Evolutionary conservation across 129 eudicot genomes (phyloP).

Genomic region (Helianthus tuberosus): DNA sequence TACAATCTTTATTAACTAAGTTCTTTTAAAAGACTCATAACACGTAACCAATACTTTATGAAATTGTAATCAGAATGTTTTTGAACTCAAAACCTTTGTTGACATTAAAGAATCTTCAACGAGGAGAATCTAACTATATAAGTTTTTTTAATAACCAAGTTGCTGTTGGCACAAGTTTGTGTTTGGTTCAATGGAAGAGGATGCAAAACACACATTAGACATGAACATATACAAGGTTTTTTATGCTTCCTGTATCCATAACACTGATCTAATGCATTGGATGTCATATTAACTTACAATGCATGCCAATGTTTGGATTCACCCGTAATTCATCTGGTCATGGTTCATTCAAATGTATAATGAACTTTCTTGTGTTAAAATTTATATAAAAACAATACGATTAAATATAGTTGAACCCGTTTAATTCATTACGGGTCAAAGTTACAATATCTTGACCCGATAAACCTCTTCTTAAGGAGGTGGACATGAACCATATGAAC

Average conservation of each 20-base stretch:
- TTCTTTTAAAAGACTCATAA: too few relatives aligned
- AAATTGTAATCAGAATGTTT: too few relatives aligned
- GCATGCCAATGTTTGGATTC: constrained; percentile 10
- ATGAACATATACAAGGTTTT: constrained; percentile 25
- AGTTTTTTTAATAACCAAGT: constrained; percentile 5
- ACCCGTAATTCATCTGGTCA: neutral
- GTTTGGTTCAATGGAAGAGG: constrained; percentile 23
- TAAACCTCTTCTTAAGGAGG: too few relatives aligned
- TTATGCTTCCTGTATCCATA: constrained; percentile 20
- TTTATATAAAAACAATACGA: neutral
- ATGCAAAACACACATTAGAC: constrained; percentile 28
- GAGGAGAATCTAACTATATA: neutral
- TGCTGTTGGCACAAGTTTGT: constrained; percentile 9
- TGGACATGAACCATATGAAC: too few relatives aligned
- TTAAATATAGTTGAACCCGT: too few relatives aligned
- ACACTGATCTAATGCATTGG: constrained; percentile 17
- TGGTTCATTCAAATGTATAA: neutral
- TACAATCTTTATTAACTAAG: too few relatives aligned
- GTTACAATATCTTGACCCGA: too few relatives aligned
- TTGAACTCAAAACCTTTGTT: too few relatives aligned
- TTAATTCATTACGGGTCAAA: too few relatives aligned
- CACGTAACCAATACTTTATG: too few relatives aligned
- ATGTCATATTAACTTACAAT: constrained; percentile 16
- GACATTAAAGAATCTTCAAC: neutral
- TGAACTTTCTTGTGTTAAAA: too few relatives aligned